Evolutionary conservation across 2,329 filamentous ascomycete genomes (phyloP).

Genomic region (Chalara sp.): DNA sequence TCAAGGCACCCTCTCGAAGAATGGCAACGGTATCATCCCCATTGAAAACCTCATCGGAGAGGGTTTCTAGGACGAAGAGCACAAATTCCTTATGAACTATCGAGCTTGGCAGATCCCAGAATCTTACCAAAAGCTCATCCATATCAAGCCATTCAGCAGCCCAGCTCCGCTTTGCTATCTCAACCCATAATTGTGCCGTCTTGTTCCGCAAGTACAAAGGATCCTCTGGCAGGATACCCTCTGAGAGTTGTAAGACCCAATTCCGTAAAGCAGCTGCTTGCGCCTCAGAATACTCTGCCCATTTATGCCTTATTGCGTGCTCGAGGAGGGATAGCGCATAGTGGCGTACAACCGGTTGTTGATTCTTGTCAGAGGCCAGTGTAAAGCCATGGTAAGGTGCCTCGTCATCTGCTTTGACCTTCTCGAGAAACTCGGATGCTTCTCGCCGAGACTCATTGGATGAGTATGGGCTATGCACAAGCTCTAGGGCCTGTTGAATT

Average conservation of each 20-base stretch:
- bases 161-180: slow-evolving; percentile 90
- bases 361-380: slow-evolving; percentile 67
- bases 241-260: slow-evolving; percentile 75
- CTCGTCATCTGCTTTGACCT: slow-evolving; percentile 70
- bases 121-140: slow-evolving; percentile 73
- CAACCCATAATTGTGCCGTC: slow-evolving; percentile 88
- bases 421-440: slow-evolving; percentile 80
- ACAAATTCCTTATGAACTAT: slow-evolving; percentile 75
- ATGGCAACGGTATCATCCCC: slow-evolving; percentile 83
- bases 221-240: slow-evolving; percentile 63
- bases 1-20: slow-evolving; percentile 75
- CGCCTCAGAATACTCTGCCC: slow-evolving; percentile 63
- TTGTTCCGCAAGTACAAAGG: slow-evolving; percentile 86
- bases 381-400: slow-evolving; percentile 81
- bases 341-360: slow-evolving; percentile 79
- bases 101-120: slow-evolving; percentile 69
- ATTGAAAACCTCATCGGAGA: slow-evolving; percentile 92
- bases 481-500: slow-evolving; percentile 78
- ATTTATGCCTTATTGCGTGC: slow-evolving; percentile 79
- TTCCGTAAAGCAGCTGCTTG: slow-evolving; percentile 63
- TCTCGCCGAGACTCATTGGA: slow-evolving; percentile 75
- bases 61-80: slow-evolving; percentile 77
- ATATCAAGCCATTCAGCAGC: slow-evolving; percentile 90
- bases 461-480: slow-evolving; percentile 78
- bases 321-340: slow-evolving; percentile 91